phyloP scores from a whole-genome alignment of 768 basidiomycete species.

The Leccinum variicolor region DNA sequence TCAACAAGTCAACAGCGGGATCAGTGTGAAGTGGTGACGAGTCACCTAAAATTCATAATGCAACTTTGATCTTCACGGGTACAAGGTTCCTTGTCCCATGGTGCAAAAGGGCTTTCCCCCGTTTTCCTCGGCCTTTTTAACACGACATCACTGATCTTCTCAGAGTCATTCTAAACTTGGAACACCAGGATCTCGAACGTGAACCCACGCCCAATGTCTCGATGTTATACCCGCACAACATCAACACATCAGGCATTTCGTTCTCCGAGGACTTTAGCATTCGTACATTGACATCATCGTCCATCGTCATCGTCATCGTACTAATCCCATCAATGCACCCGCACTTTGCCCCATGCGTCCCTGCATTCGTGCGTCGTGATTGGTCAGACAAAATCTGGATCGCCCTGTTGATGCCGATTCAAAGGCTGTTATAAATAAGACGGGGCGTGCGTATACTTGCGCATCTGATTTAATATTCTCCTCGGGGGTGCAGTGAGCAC shows the following conservation, averaged over 20 bases:
- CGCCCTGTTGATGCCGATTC: not conserved
- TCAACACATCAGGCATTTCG: not conserved
- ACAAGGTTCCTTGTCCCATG: not conserved
- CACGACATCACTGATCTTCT: conserved; percentile 1
- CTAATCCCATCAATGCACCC: not conserved
- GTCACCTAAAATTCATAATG: not conserved
- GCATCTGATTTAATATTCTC: not conserved
- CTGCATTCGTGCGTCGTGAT: not conserved
- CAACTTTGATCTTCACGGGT: not conserved
- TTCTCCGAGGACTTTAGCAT: conserved; percentile 13
- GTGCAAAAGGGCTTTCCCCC: not conserved
- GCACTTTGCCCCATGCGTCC: not conserved
- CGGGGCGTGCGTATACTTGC: not conserved
- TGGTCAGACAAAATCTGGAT: not conserved
- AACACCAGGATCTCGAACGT: not conserved
- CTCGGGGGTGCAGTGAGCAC: not conserved
- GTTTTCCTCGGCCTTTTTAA: conserved; percentile 3
- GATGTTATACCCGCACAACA: not conserved
- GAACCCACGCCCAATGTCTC: not conserved
- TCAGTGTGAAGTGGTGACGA: not conserved
- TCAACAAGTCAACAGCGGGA: not conserved
- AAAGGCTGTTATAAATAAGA: not conserved
- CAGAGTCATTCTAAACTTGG: conserved; percentile 1
- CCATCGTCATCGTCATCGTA: not conserved
- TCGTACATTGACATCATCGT: not conserved